Percentiles rank a stretch among this genome's conserved stretches.
These are phyloP conservation scores for Typha latifolia DNA, from an alignment of 176 grass and related monocot genomes.

Conservation along the genomic window DNA sequence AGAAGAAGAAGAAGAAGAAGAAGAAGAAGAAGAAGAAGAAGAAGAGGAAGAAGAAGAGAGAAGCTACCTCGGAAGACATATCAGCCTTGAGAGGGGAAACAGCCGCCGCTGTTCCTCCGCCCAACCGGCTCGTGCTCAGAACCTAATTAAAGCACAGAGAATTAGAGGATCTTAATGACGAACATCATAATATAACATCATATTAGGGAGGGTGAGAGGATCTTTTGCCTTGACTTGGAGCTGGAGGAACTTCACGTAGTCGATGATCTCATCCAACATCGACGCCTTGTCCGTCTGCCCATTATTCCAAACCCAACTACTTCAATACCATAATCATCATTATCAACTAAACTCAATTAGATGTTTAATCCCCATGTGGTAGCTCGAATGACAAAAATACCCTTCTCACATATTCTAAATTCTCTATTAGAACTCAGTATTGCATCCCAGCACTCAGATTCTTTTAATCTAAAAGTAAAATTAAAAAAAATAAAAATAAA, in stretches of 20 bases:
- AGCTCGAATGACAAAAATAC: too few relatives aligned
- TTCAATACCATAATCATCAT: too few relatives aligned
- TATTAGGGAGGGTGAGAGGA: background rate
- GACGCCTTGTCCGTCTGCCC: slow-evolving; percentile 75
- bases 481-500: too few relatives aligned
- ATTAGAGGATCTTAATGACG: background rate
- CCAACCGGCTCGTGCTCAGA: slow-evolving; percentile 90
- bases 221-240: slow-evolving; percentile 79
- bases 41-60: background rate
- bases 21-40: too few relatives aligned
- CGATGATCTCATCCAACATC: slow-evolving; percentile 86
- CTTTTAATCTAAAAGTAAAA: too few relatives aligned
- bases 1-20: too few relatives aligned
- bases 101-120: slow-evolving; percentile 71
- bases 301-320: background rate
- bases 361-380: too few relatives aligned
- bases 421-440: too few relatives aligned
- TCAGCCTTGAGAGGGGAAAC: slow-evolving; percentile 55
- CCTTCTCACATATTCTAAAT: too few relatives aligned
- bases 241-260: slow-evolving; percentile 93
- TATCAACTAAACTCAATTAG: too few relatives aligned
- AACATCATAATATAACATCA: slow-evolving; percentile 5
- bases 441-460: too few relatives aligned
- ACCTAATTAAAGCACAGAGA: slow-evolving; percentile 32
- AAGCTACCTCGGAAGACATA: slow-evolving; percentile 66